A percentile compares a stretch with the other conserved stretches of the same genome.
These are phyloP conservation scores for Podospora pseudoanserina DNA, from an alignment of 495 filamentous ascomycete species.

Conservation along the genomic window DNA sequence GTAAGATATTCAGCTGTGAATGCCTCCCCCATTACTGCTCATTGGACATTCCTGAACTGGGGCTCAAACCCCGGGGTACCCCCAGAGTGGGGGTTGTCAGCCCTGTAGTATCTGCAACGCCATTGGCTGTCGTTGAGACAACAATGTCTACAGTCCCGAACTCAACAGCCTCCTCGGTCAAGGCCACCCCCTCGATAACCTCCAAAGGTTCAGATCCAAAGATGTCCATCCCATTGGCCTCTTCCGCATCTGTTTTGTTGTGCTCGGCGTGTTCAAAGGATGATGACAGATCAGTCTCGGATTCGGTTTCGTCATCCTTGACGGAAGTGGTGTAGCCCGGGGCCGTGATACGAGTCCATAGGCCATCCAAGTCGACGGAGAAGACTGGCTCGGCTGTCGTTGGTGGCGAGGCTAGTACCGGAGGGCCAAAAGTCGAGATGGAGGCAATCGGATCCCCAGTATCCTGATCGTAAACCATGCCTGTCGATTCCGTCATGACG, in stretches of 20 bases:
- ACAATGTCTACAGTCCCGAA: constrained; percentile 44
- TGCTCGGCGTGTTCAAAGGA: constrained; percentile 18
- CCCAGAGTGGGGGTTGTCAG: background rate
- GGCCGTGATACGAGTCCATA: background rate
- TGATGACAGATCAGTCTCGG: constrained; percentile 19
- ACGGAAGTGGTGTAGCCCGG: background rate
- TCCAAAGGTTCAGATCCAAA: constrained; percentile 37
- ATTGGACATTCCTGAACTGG: background rate
- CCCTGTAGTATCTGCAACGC: background rate
- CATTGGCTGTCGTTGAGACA: background rate
- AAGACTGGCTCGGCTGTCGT: background rate
- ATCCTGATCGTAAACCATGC: background rate
- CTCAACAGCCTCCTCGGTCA: constrained; percentile 57
- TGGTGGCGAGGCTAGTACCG: background rate
- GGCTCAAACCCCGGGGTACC: background rate
- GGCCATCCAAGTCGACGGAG: background rate
- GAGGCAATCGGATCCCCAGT: background rate
- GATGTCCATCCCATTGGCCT: constrained; percentile 7
- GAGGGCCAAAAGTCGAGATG: background rate
- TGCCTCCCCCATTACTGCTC: background rate
- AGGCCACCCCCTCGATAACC: constrained; percentile 50
- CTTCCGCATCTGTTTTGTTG: constrained; percentile 15
- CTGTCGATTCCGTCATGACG: constrained; percentile 2
- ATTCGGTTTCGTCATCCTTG: constrained; percentile 19
- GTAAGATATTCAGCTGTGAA: background rate